phyloP scores from a whole-genome alignment of 1,284 basidiomycete genomes.

The Malassezia pachydermatis region DNA sequence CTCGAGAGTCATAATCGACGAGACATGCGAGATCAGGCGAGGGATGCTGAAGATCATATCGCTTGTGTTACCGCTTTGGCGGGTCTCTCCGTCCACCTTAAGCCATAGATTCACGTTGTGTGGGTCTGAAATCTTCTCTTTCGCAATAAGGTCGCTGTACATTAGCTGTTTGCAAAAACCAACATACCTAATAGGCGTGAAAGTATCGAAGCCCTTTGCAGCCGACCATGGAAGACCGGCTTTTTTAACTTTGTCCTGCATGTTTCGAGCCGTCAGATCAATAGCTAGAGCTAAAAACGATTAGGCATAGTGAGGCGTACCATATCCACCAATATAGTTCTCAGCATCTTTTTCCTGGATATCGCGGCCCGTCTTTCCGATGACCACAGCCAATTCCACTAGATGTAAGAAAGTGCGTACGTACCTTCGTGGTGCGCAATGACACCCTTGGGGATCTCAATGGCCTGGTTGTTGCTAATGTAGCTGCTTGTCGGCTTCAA shows the following conservation, averaged over 20 bases:
- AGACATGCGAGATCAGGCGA: constrained; percentile 77
- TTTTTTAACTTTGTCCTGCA: constrained; percentile 85
- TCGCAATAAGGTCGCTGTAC: constrained; percentile 67
- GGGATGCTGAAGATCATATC: constrained; percentile 94
- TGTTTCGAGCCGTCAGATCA: constrained; percentile 88
- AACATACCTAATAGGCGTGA: constrained; percentile 58
- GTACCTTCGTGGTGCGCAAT: constrained; percentile 86
- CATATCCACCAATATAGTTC: constrained; percentile 76
- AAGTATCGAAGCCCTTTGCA: constrained; percentile 81
- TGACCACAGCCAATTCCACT: constrained; percentile 96
- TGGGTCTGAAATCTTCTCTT: constrained; percentile 60
- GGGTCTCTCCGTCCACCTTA: constrained; percentile 71
- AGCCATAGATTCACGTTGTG: constrained; percentile 66
- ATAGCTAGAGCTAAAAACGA: constrained; percentile 65
- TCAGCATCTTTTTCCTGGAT: constrained; percentile 65
- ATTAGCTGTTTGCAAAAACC: constrained; percentile 19
- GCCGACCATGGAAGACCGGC: constrained; percentile 88
- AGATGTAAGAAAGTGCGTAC: constrained; percentile 50
- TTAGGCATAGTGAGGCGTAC: constrained; percentile 17
- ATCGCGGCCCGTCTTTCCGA: constrained; percentile 65
- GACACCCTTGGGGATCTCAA: constrained; percentile 79
- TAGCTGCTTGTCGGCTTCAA: constrained; percentile 90
- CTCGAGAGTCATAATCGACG: constrained; percentile 89
- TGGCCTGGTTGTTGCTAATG: constrained; percentile 59
- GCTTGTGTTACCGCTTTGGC: constrained; percentile 71